Percentiles rank a stretch among this genome's conserved stretches.
phyloP scores from a whole-genome alignment of 148 eudicot species.

The Fagopyrum homotropicum region DNA sequence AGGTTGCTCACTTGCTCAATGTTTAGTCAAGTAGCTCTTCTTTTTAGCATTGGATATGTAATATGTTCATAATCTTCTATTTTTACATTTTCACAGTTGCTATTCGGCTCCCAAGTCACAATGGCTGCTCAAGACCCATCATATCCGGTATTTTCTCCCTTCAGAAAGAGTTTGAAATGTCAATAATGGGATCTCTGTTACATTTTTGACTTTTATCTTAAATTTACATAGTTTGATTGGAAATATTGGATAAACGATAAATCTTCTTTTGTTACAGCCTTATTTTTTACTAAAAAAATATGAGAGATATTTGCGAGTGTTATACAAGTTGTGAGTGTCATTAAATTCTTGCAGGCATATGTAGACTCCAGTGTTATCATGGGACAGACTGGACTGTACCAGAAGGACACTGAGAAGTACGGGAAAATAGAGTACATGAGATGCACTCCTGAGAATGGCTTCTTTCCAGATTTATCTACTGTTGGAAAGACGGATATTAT shows the following conservation, averaged over 20 bases:
- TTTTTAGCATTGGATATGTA: not conserved
- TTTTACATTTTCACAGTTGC: constrained; percentile 40
- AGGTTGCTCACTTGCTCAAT: not conserved
- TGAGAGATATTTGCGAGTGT: not conserved
- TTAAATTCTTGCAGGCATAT: constrained; percentile 48
- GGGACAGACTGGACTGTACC: constrained; percentile 77
- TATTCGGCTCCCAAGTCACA: constrained; percentile 74
- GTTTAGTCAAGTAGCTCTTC: not conserved
- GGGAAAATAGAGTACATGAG: constrained; percentile 88
- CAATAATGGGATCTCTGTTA: not conserved
- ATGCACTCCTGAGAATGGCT: constrained; percentile 87
- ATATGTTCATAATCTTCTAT: not conserved
- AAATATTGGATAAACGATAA: not conserved
- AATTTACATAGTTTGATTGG: not conserved
- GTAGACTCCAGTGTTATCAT: constrained; percentile 88
- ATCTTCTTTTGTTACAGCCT: not conserved
- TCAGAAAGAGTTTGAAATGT: constrained; percentile 1
- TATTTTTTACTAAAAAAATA: not conserved
- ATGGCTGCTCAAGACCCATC: constrained; percentile 92
- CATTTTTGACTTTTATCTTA: not conserved
- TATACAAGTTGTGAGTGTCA: not conserved
- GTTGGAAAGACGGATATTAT: constrained; percentile 72
- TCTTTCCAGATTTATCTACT: constrained; percentile 76
- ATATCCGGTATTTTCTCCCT: constrained; percentile 52
- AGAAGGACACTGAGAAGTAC: constrained; percentile 61